phyloP scores from a whole-genome alignment of 305 asterid genomes.

The Euphrasia arctica region DNA sequence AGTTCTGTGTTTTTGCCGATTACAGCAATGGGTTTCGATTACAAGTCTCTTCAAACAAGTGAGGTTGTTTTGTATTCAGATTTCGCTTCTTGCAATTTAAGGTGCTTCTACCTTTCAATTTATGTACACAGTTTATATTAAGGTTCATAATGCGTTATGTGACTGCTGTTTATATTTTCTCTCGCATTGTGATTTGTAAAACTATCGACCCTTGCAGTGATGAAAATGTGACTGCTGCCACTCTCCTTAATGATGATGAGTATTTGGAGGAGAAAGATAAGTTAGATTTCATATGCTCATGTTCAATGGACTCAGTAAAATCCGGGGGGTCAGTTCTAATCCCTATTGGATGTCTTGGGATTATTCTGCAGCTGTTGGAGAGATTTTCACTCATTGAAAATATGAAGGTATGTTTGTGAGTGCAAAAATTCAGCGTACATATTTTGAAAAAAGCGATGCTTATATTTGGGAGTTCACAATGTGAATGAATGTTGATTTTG shows the following conservation, averaged over 20 bases:
- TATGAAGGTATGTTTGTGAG: conserved; percentile 49
- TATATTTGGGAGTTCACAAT: conserved; percentile 20
- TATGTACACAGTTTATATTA: too few relatives aligned
- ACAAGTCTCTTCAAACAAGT: conserved; percentile 51
- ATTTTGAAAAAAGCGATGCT: conserved; percentile 9
- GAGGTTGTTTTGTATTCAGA: conserved; percentile 74
- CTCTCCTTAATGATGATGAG: conserved; percentile 37
- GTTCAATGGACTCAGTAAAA: conserved; percentile 56
- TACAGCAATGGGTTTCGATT: conserved; percentile 55
- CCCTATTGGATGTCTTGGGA: conserved; percentile 71
- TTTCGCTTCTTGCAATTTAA: conserved; percentile 33
- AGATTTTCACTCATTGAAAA: conserved; percentile 48
- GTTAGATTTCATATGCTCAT: conserved; percentile 65
- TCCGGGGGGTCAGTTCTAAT: conserved; percentile 81
- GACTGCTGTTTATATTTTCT: too few relatives aligned
- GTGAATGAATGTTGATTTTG: conserved; percentile 6
- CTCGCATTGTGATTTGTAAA: too few relatives aligned
- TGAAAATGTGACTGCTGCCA: conserved; percentile 30
- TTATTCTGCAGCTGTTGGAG: conserved; percentile 79
- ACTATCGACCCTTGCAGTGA: conserved; percentile 2
- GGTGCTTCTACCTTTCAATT: too few relatives aligned
- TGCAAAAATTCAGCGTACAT: conserved; percentile 7
- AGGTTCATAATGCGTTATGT: too few relatives aligned
- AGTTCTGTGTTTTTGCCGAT: conserved; percentile 56
- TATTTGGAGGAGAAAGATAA: conserved; percentile 64